Conservation (phyloP, 257 asterid genomes). For the Forsythia suspensa region DNA sequence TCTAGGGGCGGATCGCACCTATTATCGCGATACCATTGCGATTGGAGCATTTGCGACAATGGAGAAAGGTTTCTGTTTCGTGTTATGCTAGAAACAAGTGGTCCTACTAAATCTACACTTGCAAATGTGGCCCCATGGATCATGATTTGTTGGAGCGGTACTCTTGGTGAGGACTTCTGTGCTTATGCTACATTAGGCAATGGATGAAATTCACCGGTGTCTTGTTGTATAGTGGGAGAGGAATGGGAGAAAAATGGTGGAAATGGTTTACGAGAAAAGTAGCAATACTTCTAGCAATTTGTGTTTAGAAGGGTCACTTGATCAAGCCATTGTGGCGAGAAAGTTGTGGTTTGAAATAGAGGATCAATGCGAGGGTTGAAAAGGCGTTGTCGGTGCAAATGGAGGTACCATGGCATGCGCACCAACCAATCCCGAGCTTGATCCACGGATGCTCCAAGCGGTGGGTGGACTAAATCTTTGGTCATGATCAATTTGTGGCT, state of each 20-base stretch:
- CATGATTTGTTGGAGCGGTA: conserved; percentile 57
- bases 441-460: no score
- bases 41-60: conserved; percentile 49
- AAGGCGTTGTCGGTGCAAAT: conserved; percentile 51
- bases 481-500: no score
- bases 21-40: conserved; percentile 47
- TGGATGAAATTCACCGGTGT: conserved; percentile 32
- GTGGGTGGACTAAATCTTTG: no score
- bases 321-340: conserved; percentile 35
- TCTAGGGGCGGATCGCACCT: conserved; percentile 51
- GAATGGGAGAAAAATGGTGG: conserved; percentile 26
- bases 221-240: conserved; percentile 43
- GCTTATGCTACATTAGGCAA: conserved; percentile 39
- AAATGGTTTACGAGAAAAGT: conserved; percentile 28
- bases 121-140: conserved; percentile 58
- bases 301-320: conserved; percentile 51
- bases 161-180: conserved; percentile 48
- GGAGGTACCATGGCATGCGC: no score
- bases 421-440: no score
- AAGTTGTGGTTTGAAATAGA: conserved; percentile 46
- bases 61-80: conserved; percentile 43
- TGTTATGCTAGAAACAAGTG: conserved; percentile 55
- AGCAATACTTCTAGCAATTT: conserved; percentile 22
- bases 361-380: conserved; percentile 44
- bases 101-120: conserved; percentile 38